Percentiles rank a stretch among this genome's conserved stretches.
Conservation (phyloP, 441 rosid species). For the Metrosideros polymorpha region DNA sequence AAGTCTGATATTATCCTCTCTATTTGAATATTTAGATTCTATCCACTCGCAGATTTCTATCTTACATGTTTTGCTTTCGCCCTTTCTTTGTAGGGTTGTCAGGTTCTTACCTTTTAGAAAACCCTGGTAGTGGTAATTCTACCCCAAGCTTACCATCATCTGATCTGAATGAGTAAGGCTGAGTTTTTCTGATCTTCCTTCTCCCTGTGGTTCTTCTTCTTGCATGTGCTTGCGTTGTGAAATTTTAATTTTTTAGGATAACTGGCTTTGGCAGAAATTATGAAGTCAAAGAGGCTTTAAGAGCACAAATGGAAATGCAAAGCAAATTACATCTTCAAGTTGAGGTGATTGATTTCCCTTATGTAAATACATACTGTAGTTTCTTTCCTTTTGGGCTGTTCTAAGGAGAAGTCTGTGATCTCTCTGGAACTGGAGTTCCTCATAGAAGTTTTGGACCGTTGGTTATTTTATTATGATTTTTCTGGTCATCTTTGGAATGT, state of each 20-base stretch:
- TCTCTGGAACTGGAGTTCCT: neutral
- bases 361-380: neutral
- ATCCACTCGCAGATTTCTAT: neutral
- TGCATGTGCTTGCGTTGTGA: neutral
- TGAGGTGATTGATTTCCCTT: conserved; percentile 24
- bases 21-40: neutral
- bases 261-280: conserved; percentile 29
- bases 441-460: neutral
- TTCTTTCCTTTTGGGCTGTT: neutral
- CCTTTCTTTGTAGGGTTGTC: conserved; percentile 18
- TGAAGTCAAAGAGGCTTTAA: conserved; percentile 62
- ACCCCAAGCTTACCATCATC: conserved; percentile 25
- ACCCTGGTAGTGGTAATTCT: conserved; percentile 22
- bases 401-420: neutral
- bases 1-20: neutral
- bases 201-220: neutral
- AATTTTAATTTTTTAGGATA: neutral
- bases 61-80: neutral
- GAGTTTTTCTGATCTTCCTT: neutral
- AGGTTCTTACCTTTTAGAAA: conserved; percentile 42
- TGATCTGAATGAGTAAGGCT: conserved; percentile 41
- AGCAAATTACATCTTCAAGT: conserved; percentile 59
- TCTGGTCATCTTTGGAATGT: neutral
- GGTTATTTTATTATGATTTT: neutral
- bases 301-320: conserved; percentile 65